Evolutionary conservation across 2,329 filamentous ascomycete genomes (phyloP), one percentile per base, ranked within the genome.

Genomic region (Albifimbria verrucaria): DNA sequence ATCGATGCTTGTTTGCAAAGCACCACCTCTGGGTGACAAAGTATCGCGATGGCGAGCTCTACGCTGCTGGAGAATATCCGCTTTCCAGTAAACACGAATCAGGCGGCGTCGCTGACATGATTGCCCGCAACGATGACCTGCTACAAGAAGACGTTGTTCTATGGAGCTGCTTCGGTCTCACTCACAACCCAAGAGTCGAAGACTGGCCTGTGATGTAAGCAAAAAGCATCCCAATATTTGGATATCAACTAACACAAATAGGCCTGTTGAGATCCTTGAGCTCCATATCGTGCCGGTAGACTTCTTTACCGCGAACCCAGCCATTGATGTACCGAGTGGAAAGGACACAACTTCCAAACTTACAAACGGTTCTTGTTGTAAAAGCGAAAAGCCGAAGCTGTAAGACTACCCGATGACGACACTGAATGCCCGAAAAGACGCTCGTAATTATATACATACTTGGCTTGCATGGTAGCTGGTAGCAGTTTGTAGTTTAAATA

Each of bases 171-270:
- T 78, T 78, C 61, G 74, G 85, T n/a, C 77, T 87, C 15, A 88
- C 85, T 25, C 85, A 88, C 57, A 81, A 86, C 32, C 84, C 85
- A 0, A 73, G 85, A 1, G 77, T 81, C 10, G 86, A 89, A 61
- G 86, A 88, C 62, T 88, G 86, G 72, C 85, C 85, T 0, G 82
- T 88, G 22, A 88, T 88, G 85, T 76, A 55, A 71, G 74, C 15
- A n/a, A 36, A 36, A n/a, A 36, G 28, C 10, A 36, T n/a, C 10
- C 10, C 28, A 36, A 36, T 10, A 36, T n/a, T 36, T 10, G 28
- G 18, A 45, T 1, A 48, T 32, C 3, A 41, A 18, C n/a, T 25
- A 20, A 48, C 24, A 39, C 15, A 7, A 12, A 39, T 21, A 54
- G 52, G 52, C 83, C 83, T 0, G 77, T 77, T 57, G 83, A 87